phyloP scores from a whole-genome alignment of 495 filamentous ascomycete species.

The Tuber borchii region DNA sequence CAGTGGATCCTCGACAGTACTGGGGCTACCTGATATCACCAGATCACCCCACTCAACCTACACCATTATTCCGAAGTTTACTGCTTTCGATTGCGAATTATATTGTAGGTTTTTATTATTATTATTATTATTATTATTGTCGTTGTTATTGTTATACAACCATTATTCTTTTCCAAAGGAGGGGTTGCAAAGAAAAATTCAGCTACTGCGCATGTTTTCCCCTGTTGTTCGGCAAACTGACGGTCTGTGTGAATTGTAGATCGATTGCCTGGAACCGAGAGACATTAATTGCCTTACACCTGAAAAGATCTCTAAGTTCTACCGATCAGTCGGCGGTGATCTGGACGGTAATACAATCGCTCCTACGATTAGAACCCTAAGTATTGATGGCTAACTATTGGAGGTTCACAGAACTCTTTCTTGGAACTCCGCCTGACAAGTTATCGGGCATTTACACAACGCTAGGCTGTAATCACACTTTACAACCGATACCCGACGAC shows the following conservation, averaged over 20 bases:
- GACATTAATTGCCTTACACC: constrained; percentile 64
- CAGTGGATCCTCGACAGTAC: constrained; percentile 46
- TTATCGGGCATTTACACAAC: constrained; percentile 90
- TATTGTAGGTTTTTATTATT: constrained; percentile 58
- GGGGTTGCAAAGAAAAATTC: background rate
- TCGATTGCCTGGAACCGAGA: constrained; percentile 59
- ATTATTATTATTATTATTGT: background rate
- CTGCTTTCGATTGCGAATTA: constrained; percentile 69
- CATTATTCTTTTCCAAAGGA: constrained; percentile 1
- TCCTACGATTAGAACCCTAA: background rate
- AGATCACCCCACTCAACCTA: constrained; percentile 60
- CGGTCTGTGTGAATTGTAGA: constrained; percentile 43
- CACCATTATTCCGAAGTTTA: constrained; percentile 61
- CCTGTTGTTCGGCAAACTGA: constrained; percentile 12
- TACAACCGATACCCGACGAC: constrained; percentile 59
- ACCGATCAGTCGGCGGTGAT: constrained; percentile 79
- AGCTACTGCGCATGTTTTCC: constrained; percentile 1
- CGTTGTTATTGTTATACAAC: constrained; percentile 6
- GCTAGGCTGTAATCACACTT: constrained; percentile 76
- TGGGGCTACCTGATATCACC: constrained; percentile 81
- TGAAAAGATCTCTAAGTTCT: constrained; percentile 78
- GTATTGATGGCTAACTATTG: constrained; percentile 18
- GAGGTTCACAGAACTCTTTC: constrained; percentile 55
- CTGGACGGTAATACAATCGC: constrained; percentile 56
- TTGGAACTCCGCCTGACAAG: constrained; percentile 63